Percentiles rank a stretch among this genome's conserved stretches.
These are phyloP conservation scores for Phlebiopsis flavidoalba DNA, from an alignment of 768 basidiomycete genomes.

Conservation along the genomic window DNA sequence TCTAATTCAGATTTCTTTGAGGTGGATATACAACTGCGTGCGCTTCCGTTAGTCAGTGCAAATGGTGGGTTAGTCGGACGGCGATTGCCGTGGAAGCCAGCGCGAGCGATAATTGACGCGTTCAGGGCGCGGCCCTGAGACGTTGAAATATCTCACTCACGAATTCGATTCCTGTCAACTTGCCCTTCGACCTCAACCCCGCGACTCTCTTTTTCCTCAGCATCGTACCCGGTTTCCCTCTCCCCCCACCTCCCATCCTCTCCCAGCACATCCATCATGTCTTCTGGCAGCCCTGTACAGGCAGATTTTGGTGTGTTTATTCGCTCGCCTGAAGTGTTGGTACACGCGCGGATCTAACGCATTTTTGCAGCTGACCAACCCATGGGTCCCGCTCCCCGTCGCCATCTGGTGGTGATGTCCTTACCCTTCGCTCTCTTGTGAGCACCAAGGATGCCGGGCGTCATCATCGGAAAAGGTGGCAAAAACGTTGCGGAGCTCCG, in stretches of 20 bases:
- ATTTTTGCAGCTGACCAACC: constrained; percentile 45
- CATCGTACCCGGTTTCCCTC: constrained; percentile 17
- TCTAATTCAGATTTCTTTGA: constrained; percentile 10
- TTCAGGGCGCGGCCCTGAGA: constrained; percentile 14
- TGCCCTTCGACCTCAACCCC: constrained; percentile 20
- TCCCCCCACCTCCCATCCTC: background rate
- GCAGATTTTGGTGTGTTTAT: constrained; percentile 48
- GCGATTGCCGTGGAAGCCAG: constrained; percentile 9
- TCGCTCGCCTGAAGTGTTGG: constrained; percentile 7
- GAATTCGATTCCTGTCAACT: constrained; percentile 1
- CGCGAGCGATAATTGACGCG: constrained; percentile 10
- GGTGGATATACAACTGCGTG: background rate
- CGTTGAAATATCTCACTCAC: constrained; percentile 16
- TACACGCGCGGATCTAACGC: background rate
- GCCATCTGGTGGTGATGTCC: constrained; percentile 63
- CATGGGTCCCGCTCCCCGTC: constrained; percentile 73
- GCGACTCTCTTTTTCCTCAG: constrained; percentile 18
- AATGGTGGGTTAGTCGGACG: background rate
- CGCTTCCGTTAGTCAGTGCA: background rate
- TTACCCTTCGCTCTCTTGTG: constrained; percentile 93
- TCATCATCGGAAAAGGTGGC: constrained; percentile 95
- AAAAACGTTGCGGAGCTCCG: constrained; percentile 97
- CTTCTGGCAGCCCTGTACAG: constrained; percentile 53
- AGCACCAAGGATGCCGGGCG: constrained; percentile 95
- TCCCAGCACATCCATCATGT: constrained; percentile 43